phyloP scores from a whole-genome alignment of 1,284 basidiomycete species.

The Ceratobasidium papillatum region DNA sequence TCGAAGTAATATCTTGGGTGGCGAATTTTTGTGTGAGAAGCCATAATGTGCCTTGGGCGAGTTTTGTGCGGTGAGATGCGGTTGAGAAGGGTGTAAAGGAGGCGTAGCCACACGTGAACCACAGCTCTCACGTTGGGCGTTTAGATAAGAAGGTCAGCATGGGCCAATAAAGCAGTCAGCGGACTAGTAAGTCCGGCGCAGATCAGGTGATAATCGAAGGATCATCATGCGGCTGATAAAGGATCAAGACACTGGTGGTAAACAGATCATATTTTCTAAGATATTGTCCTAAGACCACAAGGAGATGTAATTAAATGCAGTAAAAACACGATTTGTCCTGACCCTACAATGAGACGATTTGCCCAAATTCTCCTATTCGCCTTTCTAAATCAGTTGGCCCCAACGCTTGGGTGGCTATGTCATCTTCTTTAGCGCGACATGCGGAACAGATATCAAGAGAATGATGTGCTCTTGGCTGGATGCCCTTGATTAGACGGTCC shows the following conservation, averaged over 20 bases:
- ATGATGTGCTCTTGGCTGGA: neutral
- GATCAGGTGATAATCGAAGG: too few relatives aligned
- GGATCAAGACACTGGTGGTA: neutral
- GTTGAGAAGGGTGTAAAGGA: neutral
- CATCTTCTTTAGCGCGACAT: constrained; percentile 5
- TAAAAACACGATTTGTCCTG: too few relatives aligned
- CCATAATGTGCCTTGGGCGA: neutral
- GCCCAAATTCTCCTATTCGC: constrained; percentile 2
- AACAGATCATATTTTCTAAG: too few relatives aligned
- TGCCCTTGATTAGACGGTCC: neutral
- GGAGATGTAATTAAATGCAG: too few relatives aligned
- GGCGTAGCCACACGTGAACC: neutral
- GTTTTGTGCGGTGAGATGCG: neutral
- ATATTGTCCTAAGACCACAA: too few relatives aligned
- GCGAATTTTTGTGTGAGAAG: neutral
- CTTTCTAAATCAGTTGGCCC: neutral
- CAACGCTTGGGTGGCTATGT: neutral
- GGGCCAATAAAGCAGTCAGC: constrained; percentile 51
- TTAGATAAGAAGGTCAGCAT: neutral
- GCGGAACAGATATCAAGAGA: neutral
- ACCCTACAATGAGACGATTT: neutral
- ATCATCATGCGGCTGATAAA: too few relatives aligned
- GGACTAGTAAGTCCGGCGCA: too few relatives aligned
- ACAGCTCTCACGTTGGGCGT: neutral
- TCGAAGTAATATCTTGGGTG: constrained; percentile 41